Percentiles rank a stretch among this genome's conserved stretches.
phyloP scores from a whole-genome alignment of 1,284 basidiomycete genomes.

The Erythrobasidium hasegawianum region DNA sequence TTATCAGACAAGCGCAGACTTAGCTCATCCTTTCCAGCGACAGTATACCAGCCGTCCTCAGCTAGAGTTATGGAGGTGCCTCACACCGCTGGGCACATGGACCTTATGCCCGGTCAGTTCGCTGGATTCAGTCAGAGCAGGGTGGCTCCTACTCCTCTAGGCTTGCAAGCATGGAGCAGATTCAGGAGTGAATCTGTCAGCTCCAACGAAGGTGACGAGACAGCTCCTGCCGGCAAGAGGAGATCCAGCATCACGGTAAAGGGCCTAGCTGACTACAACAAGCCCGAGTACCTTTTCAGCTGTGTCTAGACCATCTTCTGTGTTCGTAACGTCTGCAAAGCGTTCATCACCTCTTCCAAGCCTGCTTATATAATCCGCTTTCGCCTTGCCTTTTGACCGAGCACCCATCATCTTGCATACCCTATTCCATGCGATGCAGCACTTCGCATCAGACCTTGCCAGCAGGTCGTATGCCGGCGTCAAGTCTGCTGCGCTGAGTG shows the following conservation, averaged over 20 bases:
- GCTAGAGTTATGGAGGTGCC: background rate
- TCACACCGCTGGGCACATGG: background rate
- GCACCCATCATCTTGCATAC: background rate
- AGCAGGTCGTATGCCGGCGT: background rate
- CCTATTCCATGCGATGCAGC: background rate
- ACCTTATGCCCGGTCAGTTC: no score
- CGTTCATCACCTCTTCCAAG: background rate
- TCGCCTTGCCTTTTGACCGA: background rate
- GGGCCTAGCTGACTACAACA: background rate
- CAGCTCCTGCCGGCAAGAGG: background rate
- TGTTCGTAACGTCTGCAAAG: background rate
- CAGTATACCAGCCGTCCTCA: background rate
- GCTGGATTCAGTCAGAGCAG: no score
- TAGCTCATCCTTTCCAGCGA: background rate
- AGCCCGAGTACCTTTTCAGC: slow-evolving; percentile 5
- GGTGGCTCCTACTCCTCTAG: background rate
- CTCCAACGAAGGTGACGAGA: background rate
- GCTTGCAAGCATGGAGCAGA: background rate
- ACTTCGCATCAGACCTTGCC: background rate
- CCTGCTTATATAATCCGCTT: background rate
- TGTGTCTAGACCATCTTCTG: background rate
- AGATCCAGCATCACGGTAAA: background rate
- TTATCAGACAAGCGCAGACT: background rate
- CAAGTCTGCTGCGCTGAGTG: background rate
- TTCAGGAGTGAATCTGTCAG: background rate